Conservation (phyloP, 257 asterid genomes). For the Solanum rostratum region DNA sequence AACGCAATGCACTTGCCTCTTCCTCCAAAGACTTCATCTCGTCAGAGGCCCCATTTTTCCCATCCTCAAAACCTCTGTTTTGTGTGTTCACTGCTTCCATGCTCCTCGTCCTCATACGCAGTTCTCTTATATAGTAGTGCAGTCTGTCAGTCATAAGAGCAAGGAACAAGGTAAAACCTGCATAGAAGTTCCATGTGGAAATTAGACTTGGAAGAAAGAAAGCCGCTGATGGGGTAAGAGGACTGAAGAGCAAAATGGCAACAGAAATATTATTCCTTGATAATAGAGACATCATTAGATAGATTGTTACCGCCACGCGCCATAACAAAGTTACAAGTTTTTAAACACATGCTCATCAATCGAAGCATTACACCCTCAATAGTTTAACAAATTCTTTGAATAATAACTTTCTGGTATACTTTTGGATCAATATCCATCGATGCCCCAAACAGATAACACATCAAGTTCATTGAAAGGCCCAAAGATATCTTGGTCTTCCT, state of each 20-base stretch:
- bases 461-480: not conserved
- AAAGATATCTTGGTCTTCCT: slow-evolving; percentile 46
- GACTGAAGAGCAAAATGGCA: not conserved
- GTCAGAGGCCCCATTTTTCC: slow-evolving; percentile 23
- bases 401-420: not conserved
- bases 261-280: not conserved
- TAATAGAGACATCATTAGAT: not conserved
- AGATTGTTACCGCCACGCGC: not conserved
- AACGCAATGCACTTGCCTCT: slow-evolving; percentile 31
- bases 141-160: slow-evolving; percentile 72
- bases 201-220: not conserved
- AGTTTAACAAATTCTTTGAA: not conserved
- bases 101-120: slow-evolving; percentile 54
- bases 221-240: not conserved
- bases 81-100: slow-evolving; percentile 66
- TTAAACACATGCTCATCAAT: not conserved
- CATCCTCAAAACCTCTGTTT: slow-evolving; percentile 43
- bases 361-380: not conserved
- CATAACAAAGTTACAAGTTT: not conserved
- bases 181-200: not conserved
- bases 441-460: not conserved
- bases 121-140: slow-evolving; percentile 77
- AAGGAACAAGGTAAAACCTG: slow-evolving; percentile 76
- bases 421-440: not conserved
- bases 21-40: slow-evolving; percentile 47